Conservation (phyloP, 495 filamentous ascomycete species). For the Xanthoparmelia taractica region DNA sequence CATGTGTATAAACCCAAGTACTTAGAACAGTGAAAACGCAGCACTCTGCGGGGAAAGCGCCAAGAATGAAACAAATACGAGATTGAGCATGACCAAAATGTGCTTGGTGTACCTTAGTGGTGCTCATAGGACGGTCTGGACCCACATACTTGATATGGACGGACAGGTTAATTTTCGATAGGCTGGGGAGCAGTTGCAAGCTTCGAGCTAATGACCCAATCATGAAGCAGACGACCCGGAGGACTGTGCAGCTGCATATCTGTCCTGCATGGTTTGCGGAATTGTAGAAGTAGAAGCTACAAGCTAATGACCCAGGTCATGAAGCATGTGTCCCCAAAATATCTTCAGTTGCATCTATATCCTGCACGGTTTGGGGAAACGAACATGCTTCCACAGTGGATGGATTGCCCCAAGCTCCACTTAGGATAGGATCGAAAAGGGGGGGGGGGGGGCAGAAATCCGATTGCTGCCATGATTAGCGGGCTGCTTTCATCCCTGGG, state of each 20-base stretch:
- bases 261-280: neutral
- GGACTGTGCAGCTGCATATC: neutral
- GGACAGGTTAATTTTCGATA: neutral
- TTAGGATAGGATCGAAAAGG: too few relatives aligned
- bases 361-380: neutral
- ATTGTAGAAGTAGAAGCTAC: conserved; percentile 3
- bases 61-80: neutral
- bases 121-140: conserved; percentile 3
- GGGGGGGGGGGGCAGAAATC: neutral
- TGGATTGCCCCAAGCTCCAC: neutral
- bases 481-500: neutral
- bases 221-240: conserved; percentile 5
- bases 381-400: neutral
- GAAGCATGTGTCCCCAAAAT: conserved; percentile 2
- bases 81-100: neutral
- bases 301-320: conserved; percentile 9
- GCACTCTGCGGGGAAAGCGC: neutral
- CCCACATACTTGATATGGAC: conserved; percentile 10
- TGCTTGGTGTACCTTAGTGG: too few relatives aligned
- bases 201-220: conserved; percentile 6
- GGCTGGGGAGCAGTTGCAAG: conserved; percentile 5
- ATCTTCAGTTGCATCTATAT: neutral
- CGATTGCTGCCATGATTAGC: neutral
- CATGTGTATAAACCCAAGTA: neutral
- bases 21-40: neutral